Evolutionary conservation across 2,329 filamentous ascomycete genomes (phyloP).

Genomic region (Akanthomyces dipterigenus): DNA sequence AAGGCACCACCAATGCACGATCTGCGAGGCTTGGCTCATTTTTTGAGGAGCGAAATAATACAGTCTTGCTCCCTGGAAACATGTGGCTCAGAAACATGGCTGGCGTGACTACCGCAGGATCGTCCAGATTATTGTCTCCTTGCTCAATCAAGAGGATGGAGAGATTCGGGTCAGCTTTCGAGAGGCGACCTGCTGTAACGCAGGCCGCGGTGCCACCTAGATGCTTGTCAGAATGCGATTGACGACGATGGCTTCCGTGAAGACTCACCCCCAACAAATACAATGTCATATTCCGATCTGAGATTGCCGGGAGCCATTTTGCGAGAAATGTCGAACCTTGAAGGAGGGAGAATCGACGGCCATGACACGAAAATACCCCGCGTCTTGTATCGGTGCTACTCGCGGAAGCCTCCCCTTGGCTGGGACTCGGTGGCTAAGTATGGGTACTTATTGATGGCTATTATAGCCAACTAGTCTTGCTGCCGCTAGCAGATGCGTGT

Average conservation of each 20-base stretch:
- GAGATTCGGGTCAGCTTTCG: conserved; percentile 20
- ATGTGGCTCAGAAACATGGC: conserved; percentile 18
- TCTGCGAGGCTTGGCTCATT: conserved; percentile 19
- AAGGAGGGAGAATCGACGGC: neutral
- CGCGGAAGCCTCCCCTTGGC: neutral
- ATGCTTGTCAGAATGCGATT: neutral
- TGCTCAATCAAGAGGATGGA: conserved; percentile 23
- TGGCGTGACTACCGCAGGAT: conserved; percentile 20
- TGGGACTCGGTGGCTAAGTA: neutral
- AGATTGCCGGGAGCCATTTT: neutral
- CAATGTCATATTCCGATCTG: conserved; percentile 17
- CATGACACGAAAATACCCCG: neutral
- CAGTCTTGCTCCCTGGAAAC: conserved; percentile 16
- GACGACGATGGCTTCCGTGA: neutral
- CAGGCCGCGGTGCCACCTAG: conserved; percentile 22
- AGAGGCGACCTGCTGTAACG: conserved; percentile 21
- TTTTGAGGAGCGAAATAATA: conserved; percentile 20
- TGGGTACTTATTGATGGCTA: neutral
- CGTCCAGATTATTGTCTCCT: conserved; percentile 21
- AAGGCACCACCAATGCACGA: conserved; percentile 18
- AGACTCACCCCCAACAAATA: conserved; percentile 18
- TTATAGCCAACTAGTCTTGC: neutral
- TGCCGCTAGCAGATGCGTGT: neutral
- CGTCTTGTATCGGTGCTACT: neutral
- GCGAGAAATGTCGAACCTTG: neutral